These are phyloP conservation scores for Lycium ferocissimum DNA, from an alignment of 257 asterid genomes.

Conservation along the genomic window DNA sequence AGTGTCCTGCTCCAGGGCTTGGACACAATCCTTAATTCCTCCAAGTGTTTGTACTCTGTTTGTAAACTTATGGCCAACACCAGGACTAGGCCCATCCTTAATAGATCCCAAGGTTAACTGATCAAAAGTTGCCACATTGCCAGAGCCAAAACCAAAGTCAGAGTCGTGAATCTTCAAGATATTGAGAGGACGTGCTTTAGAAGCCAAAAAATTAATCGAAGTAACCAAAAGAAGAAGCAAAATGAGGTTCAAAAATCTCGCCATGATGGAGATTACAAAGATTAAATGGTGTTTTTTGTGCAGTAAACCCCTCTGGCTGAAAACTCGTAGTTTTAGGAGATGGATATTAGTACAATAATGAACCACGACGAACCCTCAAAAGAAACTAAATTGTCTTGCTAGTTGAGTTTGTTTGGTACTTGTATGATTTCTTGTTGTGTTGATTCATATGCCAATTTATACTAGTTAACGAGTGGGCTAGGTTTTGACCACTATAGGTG, in stretches of 20 bases:
- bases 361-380: not conserved
- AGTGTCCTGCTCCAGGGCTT: constrained; percentile 37
- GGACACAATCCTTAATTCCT: constrained; percentile 32
- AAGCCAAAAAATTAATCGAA: constrained; percentile 22
- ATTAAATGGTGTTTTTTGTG: not conserved
- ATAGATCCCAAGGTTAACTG: not conserved
- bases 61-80: not conserved
- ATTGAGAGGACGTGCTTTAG: constrained; percentile 48
- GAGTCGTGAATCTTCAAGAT: not conserved
- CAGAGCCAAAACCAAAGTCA: rapidly evolving
- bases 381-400: too few relatives aligned
- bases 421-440: too few relatives aligned
- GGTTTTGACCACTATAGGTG: constrained; percentile 26
- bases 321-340: not conserved
- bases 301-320: not conserved
- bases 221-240: constrained; percentile 31
- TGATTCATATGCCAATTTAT: not conserved
- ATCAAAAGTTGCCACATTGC: not conserved
- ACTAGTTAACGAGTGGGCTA: constrained; percentile 4
- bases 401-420: too few relatives aligned
- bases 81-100: constrained; percentile 30
- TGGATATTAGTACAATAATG: not conserved
- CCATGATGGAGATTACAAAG: not conserved
- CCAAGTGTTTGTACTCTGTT: not conserved
- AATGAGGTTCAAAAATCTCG: not conserved